Conservation (phyloP, 75 land plant species). For the Pinus taeda region DNA sequence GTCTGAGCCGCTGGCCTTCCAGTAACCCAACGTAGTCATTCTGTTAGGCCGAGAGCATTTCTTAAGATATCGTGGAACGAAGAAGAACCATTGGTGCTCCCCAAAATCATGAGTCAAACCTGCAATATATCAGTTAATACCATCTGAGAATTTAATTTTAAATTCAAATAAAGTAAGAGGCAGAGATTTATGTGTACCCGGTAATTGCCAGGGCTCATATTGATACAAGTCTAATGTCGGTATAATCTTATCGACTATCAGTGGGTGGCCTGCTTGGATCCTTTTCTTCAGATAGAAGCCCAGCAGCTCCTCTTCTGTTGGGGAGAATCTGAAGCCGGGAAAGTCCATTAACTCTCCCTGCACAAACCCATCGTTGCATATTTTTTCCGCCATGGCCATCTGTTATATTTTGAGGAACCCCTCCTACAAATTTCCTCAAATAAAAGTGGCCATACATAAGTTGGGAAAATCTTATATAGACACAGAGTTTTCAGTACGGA, state of each 20-base stretch:
- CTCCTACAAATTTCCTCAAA: too few relatives aligned
- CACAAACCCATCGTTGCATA: too few relatives aligned
- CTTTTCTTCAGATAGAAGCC: conserved; percentile 19
- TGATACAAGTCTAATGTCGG: conserved; percentile 10
- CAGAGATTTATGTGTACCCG: not conserved
- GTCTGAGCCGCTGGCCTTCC: conserved; percentile 10
- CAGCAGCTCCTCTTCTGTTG: conserved; percentile 18
- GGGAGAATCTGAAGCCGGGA: conserved; percentile 30
- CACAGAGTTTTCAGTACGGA: too few relatives aligned
- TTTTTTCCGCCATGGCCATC: too few relatives aligned
- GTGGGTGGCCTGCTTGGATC: not conserved
- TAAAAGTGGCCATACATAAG: too few relatives aligned
- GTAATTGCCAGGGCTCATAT: conserved; percentile 19
- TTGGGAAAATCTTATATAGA: too few relatives aligned
- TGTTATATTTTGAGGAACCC: too few relatives aligned
- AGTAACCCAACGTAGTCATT: not conserved
- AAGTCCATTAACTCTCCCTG: not conserved
- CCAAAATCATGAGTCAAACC: not conserved
- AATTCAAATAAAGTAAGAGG: not conserved
- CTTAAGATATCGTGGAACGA: not conserved
- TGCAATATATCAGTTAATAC: not conserved
- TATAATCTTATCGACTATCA: not conserved
- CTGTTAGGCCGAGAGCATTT: conserved; percentile 11
- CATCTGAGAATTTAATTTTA: not conserved
- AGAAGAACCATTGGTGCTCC: not conserved